Base-by-base conservation (phyloP, 2,329 filamentous ascomycete genomes). In the Escovopsis sp. region DNA sequence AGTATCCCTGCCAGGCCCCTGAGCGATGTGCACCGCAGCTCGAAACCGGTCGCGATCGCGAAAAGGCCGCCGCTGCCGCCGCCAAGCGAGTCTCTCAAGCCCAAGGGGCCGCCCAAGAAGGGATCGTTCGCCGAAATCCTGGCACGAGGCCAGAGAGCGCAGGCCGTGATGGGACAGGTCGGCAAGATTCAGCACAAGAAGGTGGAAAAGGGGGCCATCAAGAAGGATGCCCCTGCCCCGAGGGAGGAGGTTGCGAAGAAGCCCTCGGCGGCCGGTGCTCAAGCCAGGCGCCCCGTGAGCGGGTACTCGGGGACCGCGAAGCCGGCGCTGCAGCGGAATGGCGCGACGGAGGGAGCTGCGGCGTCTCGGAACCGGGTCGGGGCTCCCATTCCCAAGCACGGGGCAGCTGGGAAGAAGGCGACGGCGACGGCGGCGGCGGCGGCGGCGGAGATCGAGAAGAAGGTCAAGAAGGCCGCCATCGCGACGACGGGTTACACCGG, bases 171-270 rank as follows among this genome's bases (percentile, higher is more conserved):
- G 64, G 71, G 66, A n/a, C 71, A 72, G 50, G 68, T 81, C 20
- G 81, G 80, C 42, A 77, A 76, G 50, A 84, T 86, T 49, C 81
- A 84, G 55, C 81, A 86, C 58, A 85, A 85, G 56, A 70, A 79
- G 15, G 72, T 78, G 2, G 81, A 83, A 50, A 81, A 77, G 52
- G 60, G 70, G n/a, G 62, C 70, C 7, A 67, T 45, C 7, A 81
- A 68, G 56, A 70, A 67, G 13, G 44, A 44, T 2, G 27, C 27
- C 8, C 39, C 41, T 20, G 39, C 35, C 8, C 39, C 41, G 45
- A 69, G 66, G 49, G 69, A 71, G 37, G 67, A 67, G 27, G 53
- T 53, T n/a, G 58, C 55, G 46, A 39, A 39, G 2, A 50, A 50
- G 32, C 46, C 50, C n/a, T 37, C 61, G 36, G 57, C 57, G 46